Conservation (phyloP, 225 moss, liverwort and hornwort species). For the Anthoceros angustus region DNA sequence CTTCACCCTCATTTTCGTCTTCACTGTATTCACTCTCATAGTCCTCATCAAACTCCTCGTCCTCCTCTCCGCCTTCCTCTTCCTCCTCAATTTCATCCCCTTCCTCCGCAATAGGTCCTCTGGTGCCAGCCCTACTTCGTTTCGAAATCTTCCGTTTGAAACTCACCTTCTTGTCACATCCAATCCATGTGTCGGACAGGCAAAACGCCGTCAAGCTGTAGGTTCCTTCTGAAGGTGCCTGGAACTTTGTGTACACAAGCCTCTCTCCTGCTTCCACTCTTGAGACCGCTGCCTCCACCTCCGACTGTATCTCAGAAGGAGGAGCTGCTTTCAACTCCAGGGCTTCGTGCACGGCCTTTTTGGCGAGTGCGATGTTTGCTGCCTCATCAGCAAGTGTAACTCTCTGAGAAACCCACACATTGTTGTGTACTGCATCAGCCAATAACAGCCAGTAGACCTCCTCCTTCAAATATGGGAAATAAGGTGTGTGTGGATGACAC, state of each 20-base stretch:
- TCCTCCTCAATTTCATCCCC: constrained; percentile 49
- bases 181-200: constrained; percentile 91
- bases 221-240: constrained; percentile 76
- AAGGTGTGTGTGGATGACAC: constrained; percentile 73
- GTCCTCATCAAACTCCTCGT: constrained; percentile 56
- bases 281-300: constrained; percentile 48
- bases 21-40: constrained; percentile 89
- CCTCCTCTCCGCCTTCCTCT: constrained; percentile 13
- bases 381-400: constrained; percentile 71
- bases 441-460: constrained; percentile 81
- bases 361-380: constrained; percentile 49
- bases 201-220: constrained; percentile 88
- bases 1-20: constrained; percentile 38
- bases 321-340: constrained; percentile 81
- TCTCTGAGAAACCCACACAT: constrained; percentile 83
- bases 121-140: constrained; percentile 47
- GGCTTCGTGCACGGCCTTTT: constrained; percentile 68
- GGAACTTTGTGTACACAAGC: constrained; percentile 73
- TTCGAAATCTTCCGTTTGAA: constrained; percentile 74
- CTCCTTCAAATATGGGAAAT: constrained; percentile 68
- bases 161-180: constrained; percentile 69
- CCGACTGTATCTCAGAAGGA: constrained; percentile 44
- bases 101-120: constrained; percentile 37
- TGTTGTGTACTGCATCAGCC: constrained; percentile 62
- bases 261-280: constrained; percentile 71